Conservation (phyloP, 495 filamentous ascomycete genomes). For the Neurospora cerealis region DNA sequence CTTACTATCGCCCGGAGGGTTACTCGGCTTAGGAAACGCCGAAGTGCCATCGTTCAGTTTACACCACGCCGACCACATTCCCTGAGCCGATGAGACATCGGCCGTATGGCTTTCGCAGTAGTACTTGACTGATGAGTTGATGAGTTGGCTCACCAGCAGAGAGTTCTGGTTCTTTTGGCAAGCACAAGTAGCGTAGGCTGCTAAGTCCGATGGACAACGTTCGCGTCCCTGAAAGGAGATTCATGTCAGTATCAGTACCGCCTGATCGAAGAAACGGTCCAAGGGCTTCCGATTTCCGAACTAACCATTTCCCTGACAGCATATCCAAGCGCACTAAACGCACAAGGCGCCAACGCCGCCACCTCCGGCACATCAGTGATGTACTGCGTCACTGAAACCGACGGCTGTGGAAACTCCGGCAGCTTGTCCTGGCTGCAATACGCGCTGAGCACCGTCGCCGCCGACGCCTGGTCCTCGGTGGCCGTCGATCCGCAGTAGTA, state of each 20-base stretch:
- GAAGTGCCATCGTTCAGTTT: constrained; percentile 35
- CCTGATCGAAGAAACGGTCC: background rate
- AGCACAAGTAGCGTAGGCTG: constrained; percentile 35
- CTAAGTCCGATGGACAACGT: constrained; percentile 27
- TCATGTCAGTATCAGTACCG: background rate
- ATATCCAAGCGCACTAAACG: constrained; percentile 26
- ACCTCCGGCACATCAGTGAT: constrained; percentile 39
- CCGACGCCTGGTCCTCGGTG: constrained; percentile 35
- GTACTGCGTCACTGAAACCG: constrained; percentile 27
- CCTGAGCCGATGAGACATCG: constrained; percentile 37
- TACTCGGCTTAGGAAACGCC: constrained; percentile 30
- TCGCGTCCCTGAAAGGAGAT: constrained; percentile 14
- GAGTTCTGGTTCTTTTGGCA: constrained; percentile 40
- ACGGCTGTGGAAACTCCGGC: constrained; percentile 26
- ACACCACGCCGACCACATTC: constrained; percentile 40
- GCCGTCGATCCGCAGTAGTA: constrained; percentile 33
- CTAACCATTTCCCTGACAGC: constrained; percentile 31
- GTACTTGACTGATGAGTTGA: constrained; percentile 31
- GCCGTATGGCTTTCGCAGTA: constrained; percentile 28
- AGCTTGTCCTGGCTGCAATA: constrained; percentile 36
- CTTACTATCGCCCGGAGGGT: constrained; percentile 36
- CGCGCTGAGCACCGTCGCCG: constrained; percentile 28
- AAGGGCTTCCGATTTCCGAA: background rate
- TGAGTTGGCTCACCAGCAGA: constrained; percentile 22
- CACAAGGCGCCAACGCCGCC: constrained; percentile 34